Evolutionary conservation across 2,329 filamentous ascomycete species (phyloP).

Genomic region (Colletotrichum sp.): DNA sequence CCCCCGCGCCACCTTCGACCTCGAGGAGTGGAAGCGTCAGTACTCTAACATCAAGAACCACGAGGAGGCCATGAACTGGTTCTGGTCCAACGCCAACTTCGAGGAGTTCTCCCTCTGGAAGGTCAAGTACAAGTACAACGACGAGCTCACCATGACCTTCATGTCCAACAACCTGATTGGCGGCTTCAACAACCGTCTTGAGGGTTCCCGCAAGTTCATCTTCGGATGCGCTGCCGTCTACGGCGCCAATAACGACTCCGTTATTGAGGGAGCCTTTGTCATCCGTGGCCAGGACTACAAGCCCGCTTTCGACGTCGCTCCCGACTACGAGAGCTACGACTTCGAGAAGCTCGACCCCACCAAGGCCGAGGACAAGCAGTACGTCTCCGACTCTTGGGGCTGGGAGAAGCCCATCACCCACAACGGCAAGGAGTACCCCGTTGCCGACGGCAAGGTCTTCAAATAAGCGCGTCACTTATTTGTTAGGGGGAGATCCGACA

Average conservation of each 20-base stretch:
- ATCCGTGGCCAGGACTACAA: constrained; percentile 87
- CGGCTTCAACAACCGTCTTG: constrained; percentile 97
- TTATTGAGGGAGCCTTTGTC: constrained; percentile 93
- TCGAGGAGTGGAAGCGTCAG: constrained; percentile 98
- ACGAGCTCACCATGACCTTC: constrained; percentile 96
- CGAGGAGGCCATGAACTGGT: constrained; percentile 91
- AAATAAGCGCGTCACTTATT: constrained; percentile 68
- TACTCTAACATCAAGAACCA: constrained; percentile 80
- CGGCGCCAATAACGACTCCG: constrained; percentile 84
- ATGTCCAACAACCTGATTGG: constrained; percentile 99
- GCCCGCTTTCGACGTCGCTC: constrained; percentile 94
- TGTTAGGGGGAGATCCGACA: constrained; percentile 24
- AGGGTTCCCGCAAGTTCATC: constrained; percentile 97
- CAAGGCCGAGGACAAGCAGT: constrained; percentile 84
- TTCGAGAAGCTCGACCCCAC: constrained; percentile 95
- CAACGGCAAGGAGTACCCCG: constrained; percentile 86
- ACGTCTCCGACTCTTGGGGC: constrained; percentile 85
- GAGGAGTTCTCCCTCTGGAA: constrained; percentile 97
- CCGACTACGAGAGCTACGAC: constrained; percentile 94
- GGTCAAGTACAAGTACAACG: constrained; percentile 98
- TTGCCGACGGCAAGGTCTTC: constrained; percentile 97
- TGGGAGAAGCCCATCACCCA: constrained; percentile 87
- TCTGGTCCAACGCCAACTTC: constrained; percentile 96
- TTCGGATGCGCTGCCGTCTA: constrained; percentile 92
- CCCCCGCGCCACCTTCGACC: constrained; percentile 76